These are phyloP conservation scores for Chaetomium sp. DNA, from an alignment of 2,329 filamentous ascomycete genomes.

Conservation along the genomic window DNA sequence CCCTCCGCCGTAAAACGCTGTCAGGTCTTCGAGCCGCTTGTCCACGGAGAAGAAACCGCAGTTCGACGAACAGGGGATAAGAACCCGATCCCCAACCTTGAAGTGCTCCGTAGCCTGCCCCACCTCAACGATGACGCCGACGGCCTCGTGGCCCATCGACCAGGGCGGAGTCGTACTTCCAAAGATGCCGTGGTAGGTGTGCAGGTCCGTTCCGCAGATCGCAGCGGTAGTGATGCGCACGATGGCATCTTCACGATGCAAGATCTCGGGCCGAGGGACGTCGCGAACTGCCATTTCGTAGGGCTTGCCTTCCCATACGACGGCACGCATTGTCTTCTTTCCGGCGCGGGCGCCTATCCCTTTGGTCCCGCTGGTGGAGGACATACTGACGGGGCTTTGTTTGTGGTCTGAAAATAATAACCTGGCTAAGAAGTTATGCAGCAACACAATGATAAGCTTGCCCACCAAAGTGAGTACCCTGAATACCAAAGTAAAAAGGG, in stretches of 20 bases:
- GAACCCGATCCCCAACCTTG: conserved; percentile 9
- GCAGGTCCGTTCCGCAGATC: conserved; percentile 16
- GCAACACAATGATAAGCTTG: not conserved
- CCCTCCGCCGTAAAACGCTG: not conserved
- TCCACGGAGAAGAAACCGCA: not conserved
- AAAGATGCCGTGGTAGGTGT: conserved; percentile 14
- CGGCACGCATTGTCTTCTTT: conserved; percentile 12
- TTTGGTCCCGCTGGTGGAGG: not conserved
- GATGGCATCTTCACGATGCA: conserved; percentile 1
- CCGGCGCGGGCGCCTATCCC: not conserved
- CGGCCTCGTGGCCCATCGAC: conserved; percentile 12
- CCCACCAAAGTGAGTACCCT: not conserved
- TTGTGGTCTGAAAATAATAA: not conserved
- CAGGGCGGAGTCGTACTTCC: conserved; percentile 4
- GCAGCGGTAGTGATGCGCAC: conserved; percentile 6
- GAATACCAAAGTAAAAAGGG: not conserved
- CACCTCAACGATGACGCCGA: conserved; percentile 10
- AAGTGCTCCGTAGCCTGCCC: not conserved
- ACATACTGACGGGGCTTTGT: not conserved
- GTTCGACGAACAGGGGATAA: not conserved
- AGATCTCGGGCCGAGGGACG: not conserved
- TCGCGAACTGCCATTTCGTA: conserved; percentile 1
- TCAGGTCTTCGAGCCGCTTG: not conserved
- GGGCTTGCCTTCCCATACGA: conserved; percentile 13
- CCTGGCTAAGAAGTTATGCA: not conserved